Evolutionary conservation across 306 rosid species (phyloP), one percentile per base, ranked within the genome.

Genomic region (Casuarina cunninghamiana): DNA sequence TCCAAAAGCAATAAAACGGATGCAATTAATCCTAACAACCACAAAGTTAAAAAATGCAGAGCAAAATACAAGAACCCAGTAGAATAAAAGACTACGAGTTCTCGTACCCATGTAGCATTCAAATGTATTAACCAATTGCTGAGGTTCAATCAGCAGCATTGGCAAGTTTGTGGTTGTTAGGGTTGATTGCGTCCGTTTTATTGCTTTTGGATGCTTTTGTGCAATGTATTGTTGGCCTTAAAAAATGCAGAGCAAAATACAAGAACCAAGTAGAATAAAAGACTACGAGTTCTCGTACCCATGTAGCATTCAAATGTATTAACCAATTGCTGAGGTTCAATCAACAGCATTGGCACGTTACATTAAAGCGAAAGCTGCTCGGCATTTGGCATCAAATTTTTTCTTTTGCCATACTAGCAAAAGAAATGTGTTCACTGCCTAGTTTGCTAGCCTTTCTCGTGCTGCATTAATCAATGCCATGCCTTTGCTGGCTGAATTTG

Each of bases 51-150:
- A 10, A 74, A 53, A 70, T 66, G 49, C 46, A 70, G 46, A 51
- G 53, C 44, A 54, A 35, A 55, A 77, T 58, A 8, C 55, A 67
- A 68, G 62, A 71, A 62, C 62, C 62, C 35, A 51, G 70, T 32
- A 75, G 75, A 19, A 41, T 42, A 57, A 77, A 53, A 61, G 16
- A 57, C 63, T 21, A 13, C 63, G 21, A 57, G 3, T 57, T 57
- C 32, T 57, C 46, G 66, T 65, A 43, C 74, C 78, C 69, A 79
- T 53, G 62, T 42, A 53, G 42, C 53, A 65, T 44, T 5, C 32
- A 35, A 51, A 84, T 60, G 66, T 84, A 79, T 84, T 80, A 49
- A 49, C 43, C 3, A 46, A 78, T 16, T 10, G 49, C 78, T 71
- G 21, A 1, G 78, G 44, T 76, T 76, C 35, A 58, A 39, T 73